Percentiles rank a stretch among this genome's conserved stretches.
phyloP scores from a whole-genome alignment of 176 grass and related monocot genomes.

The Chrysopogon serrulatus region DNA sequence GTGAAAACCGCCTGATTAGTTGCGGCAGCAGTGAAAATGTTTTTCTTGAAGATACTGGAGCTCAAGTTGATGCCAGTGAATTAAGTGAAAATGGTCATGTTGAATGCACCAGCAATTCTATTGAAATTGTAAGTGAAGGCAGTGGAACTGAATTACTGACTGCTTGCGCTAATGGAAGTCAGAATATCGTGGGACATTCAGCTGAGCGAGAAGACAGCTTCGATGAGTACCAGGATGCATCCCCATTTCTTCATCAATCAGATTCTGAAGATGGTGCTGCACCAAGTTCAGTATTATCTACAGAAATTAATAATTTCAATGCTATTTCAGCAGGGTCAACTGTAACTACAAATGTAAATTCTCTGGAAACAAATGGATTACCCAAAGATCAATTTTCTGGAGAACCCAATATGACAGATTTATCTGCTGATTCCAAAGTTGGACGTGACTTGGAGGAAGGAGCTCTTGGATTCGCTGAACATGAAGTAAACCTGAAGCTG shows the following conservation, averaged over 20 bases:
- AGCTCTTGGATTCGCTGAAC: conserved; percentile 17
- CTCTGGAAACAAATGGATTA: conserved; percentile 15
- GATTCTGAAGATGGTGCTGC: conserved; percentile 26
- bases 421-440: conserved; percentile 16
- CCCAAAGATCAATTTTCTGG: conserved; percentile 3
- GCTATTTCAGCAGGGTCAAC: neutral
- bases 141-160: neutral
- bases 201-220: conserved; percentile 37
- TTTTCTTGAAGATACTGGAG: neutral
- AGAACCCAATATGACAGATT: conserved; percentile 12
- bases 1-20: neutral
- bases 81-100: neutral
- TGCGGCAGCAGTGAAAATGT: neutral
- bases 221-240: conserved; percentile 49
- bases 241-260: conserved; percentile 37
- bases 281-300: conserved; percentile 4
- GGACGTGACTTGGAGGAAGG: neutral
- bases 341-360: conserved; percentile 15
- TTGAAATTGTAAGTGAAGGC: conserved; percentile 16
- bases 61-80: neutral
- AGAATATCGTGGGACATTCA: neutral
- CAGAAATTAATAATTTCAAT: conserved; percentile 33
- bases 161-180: conserved; percentile 2
- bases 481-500: conserved; percentile 3
- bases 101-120: neutral